Base-by-base conservation (phyloP, 441 rosid genomes). In the Raphanus hybrid region DNA sequence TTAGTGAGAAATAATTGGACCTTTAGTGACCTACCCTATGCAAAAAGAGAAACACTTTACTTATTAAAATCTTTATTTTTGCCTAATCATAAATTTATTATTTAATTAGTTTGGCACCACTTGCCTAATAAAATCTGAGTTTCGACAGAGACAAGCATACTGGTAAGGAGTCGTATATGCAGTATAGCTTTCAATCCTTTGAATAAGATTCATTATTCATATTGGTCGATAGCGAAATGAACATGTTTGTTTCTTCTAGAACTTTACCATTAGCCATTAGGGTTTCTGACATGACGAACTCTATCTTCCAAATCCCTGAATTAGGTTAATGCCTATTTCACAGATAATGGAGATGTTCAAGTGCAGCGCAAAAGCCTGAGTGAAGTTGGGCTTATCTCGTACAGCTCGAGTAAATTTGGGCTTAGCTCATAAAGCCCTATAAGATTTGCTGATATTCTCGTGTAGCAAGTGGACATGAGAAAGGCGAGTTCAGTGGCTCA, bases 1-100 rank as follows among this genome's bases (percentile, higher is more conserved):
- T 66, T 58, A 66, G 64, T 78, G 77, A 71, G 69, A 66, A 71
- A 71, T 78, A 48, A 78, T 78, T 78, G 77, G 64, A 32, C 3
- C 73, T 78, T 77, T 67, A 67, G 0, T 78, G 59, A 66, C 64
- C 77, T 66, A 71, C 67, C 76, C 76, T 66, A 45, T 45, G 37
- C 32, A 4, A 55, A 55, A 41, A 63, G 35, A 16, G 11, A 39
- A 59, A 71, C 3, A 43, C 23, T 16, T 55, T 18, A 0, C 6
- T 58, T 76, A 12, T 55, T 45, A 14, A 48, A 23, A 15, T 64
- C 48, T 71, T 26, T 48, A 4, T 41, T 77, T 77, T 59, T 2
- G 69, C 64, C 18, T 72, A 6, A 48, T 72, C 23, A 26, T 67
- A 58, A 4, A 72, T 60, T 11, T 12, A 48, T 34, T 48, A 57